Conservation (phyloP, 257 asterid genomes). For the Rauvolfia tetraphylla region DNA sequence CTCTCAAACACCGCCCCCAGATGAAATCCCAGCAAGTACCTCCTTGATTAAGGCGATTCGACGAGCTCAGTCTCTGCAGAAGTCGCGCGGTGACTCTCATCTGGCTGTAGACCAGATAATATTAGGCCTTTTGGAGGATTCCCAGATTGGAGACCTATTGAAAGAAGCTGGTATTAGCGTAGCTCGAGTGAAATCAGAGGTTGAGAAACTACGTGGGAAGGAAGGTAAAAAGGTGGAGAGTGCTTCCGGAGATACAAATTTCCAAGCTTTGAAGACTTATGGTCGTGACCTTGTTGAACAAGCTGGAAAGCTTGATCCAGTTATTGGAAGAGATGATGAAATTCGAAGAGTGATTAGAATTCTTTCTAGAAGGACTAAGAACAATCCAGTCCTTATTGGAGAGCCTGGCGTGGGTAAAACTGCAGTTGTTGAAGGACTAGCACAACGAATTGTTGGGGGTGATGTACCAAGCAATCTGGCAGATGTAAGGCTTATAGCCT, state of each 20-base stretch:
- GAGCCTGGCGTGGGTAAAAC: constrained; percentile 40
- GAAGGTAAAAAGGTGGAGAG: constrained; percentile 34
- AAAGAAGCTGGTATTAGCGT: constrained; percentile 30
- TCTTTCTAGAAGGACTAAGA: constrained; percentile 33
- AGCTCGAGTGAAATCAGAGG: constrained; percentile 25
- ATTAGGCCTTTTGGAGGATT: constrained; percentile 35
- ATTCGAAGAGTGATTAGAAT: constrained; percentile 30
- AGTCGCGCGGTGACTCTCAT: constrained; percentile 31
- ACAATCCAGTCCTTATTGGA: constrained; percentile 35
- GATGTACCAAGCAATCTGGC: constrained; percentile 30
- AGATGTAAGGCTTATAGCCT: constrained; percentile 25
- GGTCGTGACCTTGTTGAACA: constrained; percentile 40
- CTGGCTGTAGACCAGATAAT: constrained; percentile 36
- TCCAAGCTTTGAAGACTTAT: constrained; percentile 35
- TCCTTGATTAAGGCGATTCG: constrained; percentile 30
- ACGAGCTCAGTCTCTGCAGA: constrained; percentile 28
- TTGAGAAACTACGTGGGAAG: constrained; percentile 36
- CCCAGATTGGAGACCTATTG: constrained; percentile 32
- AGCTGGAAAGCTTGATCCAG: constrained; percentile 38
- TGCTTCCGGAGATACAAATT: constrained; percentile 35
- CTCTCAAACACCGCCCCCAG: constrained; percentile 38
- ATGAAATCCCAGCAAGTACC: constrained; percentile 33
- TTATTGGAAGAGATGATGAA: constrained; percentile 38
- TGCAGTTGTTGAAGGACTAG: constrained; percentile 38
- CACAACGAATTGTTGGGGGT: constrained; percentile 29